Percentiles rank a stretch among this genome's conserved stretches.
Evolutionary conservation across 1,139 yeast species (phyloP).

Genomic region (Zygosaccharomyces sapae): DNA sequence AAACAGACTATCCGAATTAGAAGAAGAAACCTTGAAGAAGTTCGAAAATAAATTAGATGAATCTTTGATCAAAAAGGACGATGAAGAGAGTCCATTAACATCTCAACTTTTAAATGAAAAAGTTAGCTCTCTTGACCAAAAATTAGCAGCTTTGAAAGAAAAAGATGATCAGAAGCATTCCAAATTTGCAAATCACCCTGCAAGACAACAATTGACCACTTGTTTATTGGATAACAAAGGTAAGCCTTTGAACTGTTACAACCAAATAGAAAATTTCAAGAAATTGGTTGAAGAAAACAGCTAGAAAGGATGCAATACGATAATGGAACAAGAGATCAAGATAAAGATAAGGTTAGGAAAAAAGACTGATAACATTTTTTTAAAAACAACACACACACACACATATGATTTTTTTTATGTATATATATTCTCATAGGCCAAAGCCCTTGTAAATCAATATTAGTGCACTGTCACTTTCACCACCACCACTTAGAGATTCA

Average conservation of each 20-base stretch:
- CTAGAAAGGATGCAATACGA: not conserved
- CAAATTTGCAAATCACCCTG: constrained; percentile 33
- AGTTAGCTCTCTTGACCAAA: constrained; percentile 46
- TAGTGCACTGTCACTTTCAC: constrained; percentile 94
- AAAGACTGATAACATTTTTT: not conserved
- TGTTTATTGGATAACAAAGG: constrained; percentile 70
- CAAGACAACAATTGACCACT: constrained; percentile 55
- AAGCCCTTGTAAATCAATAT: constrained; percentile 79
- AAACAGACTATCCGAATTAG: constrained; percentile 58
- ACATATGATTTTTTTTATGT: constrained; percentile 3
- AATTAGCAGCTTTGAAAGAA: constrained; percentile 37
- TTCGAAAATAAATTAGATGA: constrained; percentile 52
- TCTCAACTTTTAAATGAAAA: constrained; percentile 40
- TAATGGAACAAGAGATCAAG: not conserved
- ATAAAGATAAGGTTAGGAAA: constrained; percentile 4
- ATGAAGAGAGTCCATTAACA: constrained; percentile 31
- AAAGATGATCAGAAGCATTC: constrained; percentile 34
- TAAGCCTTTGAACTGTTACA: constrained; percentile 82
- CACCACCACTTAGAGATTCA: constrained; percentile 90
- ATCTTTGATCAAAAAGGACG: constrained; percentile 41
- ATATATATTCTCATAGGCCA: constrained; percentile 41
- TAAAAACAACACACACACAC: not conserved
- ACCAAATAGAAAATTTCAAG: constrained; percentile 73
- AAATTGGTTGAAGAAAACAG: constrained; percentile 27
- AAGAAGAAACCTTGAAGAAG: constrained; percentile 52